These are phyloP conservation scores for Malus hybrid DNA, from an alignment of 331 rosid species.

Conservation along the genomic window DNA sequence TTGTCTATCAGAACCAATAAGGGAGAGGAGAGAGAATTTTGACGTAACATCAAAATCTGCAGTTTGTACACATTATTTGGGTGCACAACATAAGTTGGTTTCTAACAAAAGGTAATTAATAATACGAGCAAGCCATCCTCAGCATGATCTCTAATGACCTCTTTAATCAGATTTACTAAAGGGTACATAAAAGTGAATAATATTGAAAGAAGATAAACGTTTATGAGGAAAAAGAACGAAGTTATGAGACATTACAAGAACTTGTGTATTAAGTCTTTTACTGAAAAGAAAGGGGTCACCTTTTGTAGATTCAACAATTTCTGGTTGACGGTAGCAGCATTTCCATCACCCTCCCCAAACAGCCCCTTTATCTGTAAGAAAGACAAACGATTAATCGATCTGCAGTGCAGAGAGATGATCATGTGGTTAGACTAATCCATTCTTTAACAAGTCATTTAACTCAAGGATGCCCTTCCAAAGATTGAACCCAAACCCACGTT, in stretches of 20 bases:
- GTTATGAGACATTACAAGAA: background rate
- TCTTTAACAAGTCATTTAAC: background rate
- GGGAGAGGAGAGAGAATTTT: background rate
- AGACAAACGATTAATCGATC: constrained; percentile 6
- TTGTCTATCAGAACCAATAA: background rate
- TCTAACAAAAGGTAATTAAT: background rate
- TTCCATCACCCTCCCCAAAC: constrained; percentile 19
- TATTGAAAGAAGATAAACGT: background rate
- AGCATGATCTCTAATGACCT: background rate
- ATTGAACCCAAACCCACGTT: background rate
- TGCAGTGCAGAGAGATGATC: background rate
- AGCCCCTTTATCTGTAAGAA: constrained; percentile 43
- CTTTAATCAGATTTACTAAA: background rate
- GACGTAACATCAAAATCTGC: background rate
- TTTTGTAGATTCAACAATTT: constrained; percentile 41
- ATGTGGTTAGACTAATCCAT: background rate
- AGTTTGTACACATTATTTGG: background rate
- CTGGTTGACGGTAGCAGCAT: constrained; percentile 34
- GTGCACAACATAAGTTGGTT: background rate
- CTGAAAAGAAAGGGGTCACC: constrained; percentile 30
- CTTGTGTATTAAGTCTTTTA: background rate
- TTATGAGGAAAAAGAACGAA: background rate
- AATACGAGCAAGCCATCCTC: background rate
- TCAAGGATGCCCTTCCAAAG: background rate
- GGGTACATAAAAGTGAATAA: background rate